phyloP scores from a whole-genome alignment of 1,139 yeast genomes.

The Yamadazyma atmosphaerica region DNA sequence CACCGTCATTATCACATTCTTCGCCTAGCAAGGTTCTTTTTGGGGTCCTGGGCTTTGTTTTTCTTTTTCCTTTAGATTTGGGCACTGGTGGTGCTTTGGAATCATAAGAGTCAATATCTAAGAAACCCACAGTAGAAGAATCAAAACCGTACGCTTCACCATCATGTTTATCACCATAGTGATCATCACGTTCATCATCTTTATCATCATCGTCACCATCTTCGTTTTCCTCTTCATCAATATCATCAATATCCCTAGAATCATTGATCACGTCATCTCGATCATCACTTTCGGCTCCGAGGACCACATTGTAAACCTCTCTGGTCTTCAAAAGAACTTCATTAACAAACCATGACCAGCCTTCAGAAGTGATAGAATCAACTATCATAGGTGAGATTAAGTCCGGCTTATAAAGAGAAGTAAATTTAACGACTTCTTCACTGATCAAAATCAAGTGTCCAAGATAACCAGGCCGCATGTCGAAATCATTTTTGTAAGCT shows the following conservation, averaged over 20 bases:
- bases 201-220: slow-evolving; percentile 10
- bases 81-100: slow-evolving; percentile 16
- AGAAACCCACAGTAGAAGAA: slow-evolving; percentile 34
- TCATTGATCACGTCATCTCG: slow-evolving; percentile 10
- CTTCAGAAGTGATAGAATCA: slow-evolving; percentile 34
- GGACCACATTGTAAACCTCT: slow-evolving; percentile 47
- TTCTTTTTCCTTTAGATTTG: slow-evolving; percentile 17
- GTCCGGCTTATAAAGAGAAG: slow-evolving; percentile 50
- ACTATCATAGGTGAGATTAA: slow-evolving; percentile 46
- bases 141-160: slow-evolving; percentile 28
- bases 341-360: slow-evolving; percentile 49
- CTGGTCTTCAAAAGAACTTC: slow-evolving; percentile 45
- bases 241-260: slow-evolving; percentile 9
- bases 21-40: slow-evolving; percentile 30
- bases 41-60: slow-evolving; percentile 1
- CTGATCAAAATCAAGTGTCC: slow-evolving; percentile 49
- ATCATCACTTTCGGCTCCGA: slow-evolving; percentile 28
- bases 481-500: slow-evolving; percentile 25
- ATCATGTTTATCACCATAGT: slow-evolving; percentile 5
- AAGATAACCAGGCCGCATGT: slow-evolving; percentile 47
- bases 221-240: slow-evolving; percentile 4
- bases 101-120: slow-evolving; percentile 35
- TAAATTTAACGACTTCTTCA: slow-evolving; percentile 51
- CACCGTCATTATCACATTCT: slow-evolving; percentile 21
- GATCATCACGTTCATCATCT: slow-evolving; percentile 11